Evolutionary conservation across 1,284 basidiomycete genomes (phyloP).

Genomic region (Jaminaea rosea): DNA sequence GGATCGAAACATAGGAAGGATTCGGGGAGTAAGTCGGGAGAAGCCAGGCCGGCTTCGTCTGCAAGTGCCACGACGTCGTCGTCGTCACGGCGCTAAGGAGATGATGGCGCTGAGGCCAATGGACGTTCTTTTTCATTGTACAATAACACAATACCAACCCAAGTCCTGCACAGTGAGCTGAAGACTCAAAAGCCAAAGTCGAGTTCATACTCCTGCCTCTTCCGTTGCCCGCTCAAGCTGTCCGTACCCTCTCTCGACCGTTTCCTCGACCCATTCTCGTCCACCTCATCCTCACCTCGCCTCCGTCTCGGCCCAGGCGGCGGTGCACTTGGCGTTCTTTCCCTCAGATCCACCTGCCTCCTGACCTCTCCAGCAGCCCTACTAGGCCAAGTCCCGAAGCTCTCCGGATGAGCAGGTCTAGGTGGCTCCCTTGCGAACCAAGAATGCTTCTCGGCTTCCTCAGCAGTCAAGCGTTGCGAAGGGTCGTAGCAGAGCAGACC

Average conservation of each 20-base stretch:
- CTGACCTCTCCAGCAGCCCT: slow-evolving; percentile 84
- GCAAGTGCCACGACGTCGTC: no score
- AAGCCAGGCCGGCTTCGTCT: no score
- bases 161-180: not conserved
- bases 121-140: no score
- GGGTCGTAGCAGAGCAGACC: slow-evolving; percentile 83
- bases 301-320: not conserved
- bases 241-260: not conserved
- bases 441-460: slow-evolving; percentile 76
- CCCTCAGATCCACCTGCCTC: not conserved
- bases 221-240: not conserved
- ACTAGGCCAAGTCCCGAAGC: slow-evolving; percentile 92
- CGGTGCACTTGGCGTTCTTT: slow-evolving; percentile 2
- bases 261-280: not conserved
- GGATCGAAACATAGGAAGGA: not conserved
- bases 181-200: slow-evolving; percentile 11
- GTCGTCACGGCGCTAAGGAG: no score
- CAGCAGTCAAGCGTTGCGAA: slow-evolving; percentile 68
- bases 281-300: slow-evolving; percentile 2
- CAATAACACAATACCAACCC: no score
- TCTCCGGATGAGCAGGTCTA: slow-evolving; percentile 88
- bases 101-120: no score
- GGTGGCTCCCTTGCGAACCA: slow-evolving; percentile 89
- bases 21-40: no score
- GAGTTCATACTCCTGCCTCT: slow-evolving; percentile 11